Evolutionary conservation across 1,139 yeast species (phyloP), one percentile per base, ranked within the genome.

Genomic region (Sugiyamaella castrensis): DNA sequence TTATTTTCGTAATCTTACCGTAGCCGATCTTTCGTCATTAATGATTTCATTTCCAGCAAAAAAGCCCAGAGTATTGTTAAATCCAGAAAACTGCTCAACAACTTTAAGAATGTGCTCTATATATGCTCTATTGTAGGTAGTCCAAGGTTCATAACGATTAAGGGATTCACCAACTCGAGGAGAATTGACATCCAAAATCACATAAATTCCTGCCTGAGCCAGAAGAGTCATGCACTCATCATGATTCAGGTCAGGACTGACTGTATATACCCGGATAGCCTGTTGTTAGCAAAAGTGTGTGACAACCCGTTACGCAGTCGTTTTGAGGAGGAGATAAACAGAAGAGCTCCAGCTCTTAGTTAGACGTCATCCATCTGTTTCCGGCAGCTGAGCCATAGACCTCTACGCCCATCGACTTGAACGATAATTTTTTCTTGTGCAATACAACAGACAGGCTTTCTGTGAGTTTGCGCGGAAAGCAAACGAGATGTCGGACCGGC

Each of bases 31-130:
- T 50, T 75, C 77, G 64, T 91, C 97, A 65, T 92, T 91, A 48
- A 92, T 73, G 43, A 92, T 77, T 68, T 92, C 98, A 68, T 92
- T 92, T 1, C 98, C 98, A 8, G 96, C 96, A 69, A 92, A 87
- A 69, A 86, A 91, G 0, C 94, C 98, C 48, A 92, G 73, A 0
- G 96, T 86, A 66, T 92, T 92, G 68, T 91, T 86, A 69, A 87
- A 92, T 31, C 77, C 74, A 12, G 94, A 75, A 66, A 92, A 92
- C 52, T 87, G 92, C 51, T 88, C 89, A 24, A 91, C 80, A 8
- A 88, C 84, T 59, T 80, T 81, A 65, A 87, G 87, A 2, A 89
- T 80, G 63, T 88, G 95, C 46, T 78, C 80, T 57, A 89, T 67
- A 65, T 91, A 91, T 5, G 71, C 76, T 13, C 69, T 71, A 59